phyloP scores from a whole-genome alignment of 768 basidiomycete species.

The Psilocybe tampanensis region DNA sequence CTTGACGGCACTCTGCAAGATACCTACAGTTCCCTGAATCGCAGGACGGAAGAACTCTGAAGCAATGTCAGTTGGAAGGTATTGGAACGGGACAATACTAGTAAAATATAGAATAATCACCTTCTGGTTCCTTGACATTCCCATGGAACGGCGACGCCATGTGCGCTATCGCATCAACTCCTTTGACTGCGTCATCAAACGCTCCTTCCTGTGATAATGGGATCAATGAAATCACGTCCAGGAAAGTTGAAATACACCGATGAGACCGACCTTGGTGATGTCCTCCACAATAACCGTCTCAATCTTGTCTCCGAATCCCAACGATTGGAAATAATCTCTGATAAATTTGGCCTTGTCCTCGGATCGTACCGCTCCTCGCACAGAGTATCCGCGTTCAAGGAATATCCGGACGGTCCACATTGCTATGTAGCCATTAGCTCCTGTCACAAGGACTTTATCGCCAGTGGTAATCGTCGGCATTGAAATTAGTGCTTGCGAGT shows the following conservation, averaged over 20 bases:
- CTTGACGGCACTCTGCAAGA: conserved; percentile 64
- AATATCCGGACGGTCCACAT: conserved; percentile 56
- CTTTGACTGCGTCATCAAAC: conserved; percentile 81
- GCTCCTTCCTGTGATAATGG: conserved; percentile 59
- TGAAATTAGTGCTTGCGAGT: too few relatives aligned
- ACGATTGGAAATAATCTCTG: conserved; percentile 53
- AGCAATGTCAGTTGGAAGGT: not conserved
- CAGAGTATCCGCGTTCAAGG: conserved; percentile 61
- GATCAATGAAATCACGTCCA: not conserved
- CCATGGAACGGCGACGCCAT: conserved; percentile 64
- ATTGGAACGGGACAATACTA: not conserved
- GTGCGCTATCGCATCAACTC: conserved; percentile 72
- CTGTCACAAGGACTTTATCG: conserved; percentile 49
- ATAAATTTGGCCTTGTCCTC: conserved; percentile 59
- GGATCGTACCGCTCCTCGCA: conserved; percentile 70
- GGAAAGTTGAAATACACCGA: too few relatives aligned
- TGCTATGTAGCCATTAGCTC: conserved; percentile 65
- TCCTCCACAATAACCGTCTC: conserved; percentile 72
- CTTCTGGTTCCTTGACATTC: conserved; percentile 45
- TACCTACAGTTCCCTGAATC: conserved; percentile 65
- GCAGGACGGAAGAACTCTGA: conserved; percentile 71
- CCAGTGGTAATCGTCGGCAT: too few relatives aligned
- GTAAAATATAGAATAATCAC: conserved; percentile 15
- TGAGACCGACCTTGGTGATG: conserved; percentile 43
- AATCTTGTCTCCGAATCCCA: conserved; percentile 52